A percentile compares a stretch with the other conserved stretches of the same genome.
Evolutionary conservation across 805 yeast genomes (phyloP).

Genomic region (Pichia pseudocactophila): DNA sequence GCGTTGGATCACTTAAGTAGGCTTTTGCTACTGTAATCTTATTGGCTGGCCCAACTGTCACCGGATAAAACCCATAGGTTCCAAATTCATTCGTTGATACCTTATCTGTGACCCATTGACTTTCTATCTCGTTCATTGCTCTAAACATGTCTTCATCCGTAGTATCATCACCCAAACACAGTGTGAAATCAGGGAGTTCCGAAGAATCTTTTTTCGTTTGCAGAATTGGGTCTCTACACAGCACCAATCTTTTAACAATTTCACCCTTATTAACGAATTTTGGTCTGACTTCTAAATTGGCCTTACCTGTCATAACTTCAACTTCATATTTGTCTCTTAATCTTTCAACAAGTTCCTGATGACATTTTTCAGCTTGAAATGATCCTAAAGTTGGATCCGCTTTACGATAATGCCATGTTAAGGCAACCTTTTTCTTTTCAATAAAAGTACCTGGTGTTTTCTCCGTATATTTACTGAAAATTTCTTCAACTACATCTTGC

Average conservation of each 20-base stretch:
- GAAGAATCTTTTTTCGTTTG: slow-evolving; percentile 20
- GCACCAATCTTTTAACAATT: slow-evolving; percentile 73
- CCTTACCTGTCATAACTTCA: slow-evolving; percentile 96
- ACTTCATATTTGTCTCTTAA: slow-evolving; percentile 58
- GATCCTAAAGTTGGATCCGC: slow-evolving; percentile 91
- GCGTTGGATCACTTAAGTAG: slow-evolving; percentile 74
- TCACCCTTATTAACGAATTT: slow-evolving; percentile 93
- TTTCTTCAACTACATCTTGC: slow-evolving; percentile 74
- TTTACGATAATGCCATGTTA: slow-evolving; percentile 96
- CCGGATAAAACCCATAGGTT: slow-evolving; percentile 65
- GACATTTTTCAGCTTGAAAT: slow-evolving; percentile 71
- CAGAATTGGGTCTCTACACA: slow-evolving; percentile 48
- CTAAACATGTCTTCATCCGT: slow-evolving; percentile 98
- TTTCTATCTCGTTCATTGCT: slow-evolving; percentile 58
- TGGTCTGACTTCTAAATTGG: slow-evolving; percentile 96
- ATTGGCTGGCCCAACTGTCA: slow-evolving; percentile 88
- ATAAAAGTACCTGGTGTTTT: slow-evolving; percentile 85
- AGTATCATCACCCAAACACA: slow-evolving; percentile 91
- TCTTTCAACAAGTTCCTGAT: slow-evolving; percentile 49
- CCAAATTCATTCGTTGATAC: slow-evolving; percentile 38
- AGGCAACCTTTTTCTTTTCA: slow-evolving; percentile 84
- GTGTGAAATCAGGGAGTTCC: slow-evolving; percentile 68
- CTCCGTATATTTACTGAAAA: slow-evolving; percentile 68
- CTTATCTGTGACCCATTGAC: slow-evolving; percentile 37
- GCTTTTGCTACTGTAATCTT: slow-evolving; percentile 80